Evolutionary conservation across 768 basidiomycete species (phyloP), one percentile per base, ranked within the genome.

Genomic region (Boletus fagicola): DNA sequence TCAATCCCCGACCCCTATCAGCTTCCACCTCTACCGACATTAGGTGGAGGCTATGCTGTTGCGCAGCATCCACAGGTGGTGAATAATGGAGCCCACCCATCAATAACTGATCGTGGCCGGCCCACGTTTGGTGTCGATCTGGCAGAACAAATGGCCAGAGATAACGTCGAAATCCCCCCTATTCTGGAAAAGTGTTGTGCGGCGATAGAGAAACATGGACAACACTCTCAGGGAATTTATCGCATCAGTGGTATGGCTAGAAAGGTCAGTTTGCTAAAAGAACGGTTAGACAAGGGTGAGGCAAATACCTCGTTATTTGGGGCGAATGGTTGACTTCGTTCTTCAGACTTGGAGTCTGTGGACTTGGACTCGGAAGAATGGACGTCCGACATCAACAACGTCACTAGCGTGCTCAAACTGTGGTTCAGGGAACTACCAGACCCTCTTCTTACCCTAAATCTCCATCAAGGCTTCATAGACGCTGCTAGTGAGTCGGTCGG

Each of bases 341-440:
- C 28, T 18, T 36, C 49, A 87, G 96, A 98, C 71, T 74, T 98
- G 47, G 91, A 97, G 18, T 79, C 85, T 1, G 90, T 94, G 36
- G 88, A 98, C 73, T 78, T 99, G 51, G 85, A 94, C 68, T 79
- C 87, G 7, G 84, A 90, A 5, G 96, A 98, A 70, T 94, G 94
- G 91, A 83, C 90, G 35, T 80, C 85, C 18, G 97, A 99, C 70
- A 94, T 98, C 74, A 98, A 96, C 76, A 94, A 92, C 58, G 89
- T 98, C 51, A 83, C 97, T n/a, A 91, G 93, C 55, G 92, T 88
- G 24, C 77, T 98, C 60, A 99, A 99, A 74, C 79, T 94, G 65
- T 99, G 97, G 95, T 80, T 99, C 66, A 82, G 97, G 61, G 97
- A 99, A 68, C 78, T 98, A 40, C 95, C 97, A 10, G 94, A 98